Percentiles rank a stretch among this genome's conserved stretches.
Conservation (phyloP, 305 asterid genomes). For the Lippia alba region DNA sequence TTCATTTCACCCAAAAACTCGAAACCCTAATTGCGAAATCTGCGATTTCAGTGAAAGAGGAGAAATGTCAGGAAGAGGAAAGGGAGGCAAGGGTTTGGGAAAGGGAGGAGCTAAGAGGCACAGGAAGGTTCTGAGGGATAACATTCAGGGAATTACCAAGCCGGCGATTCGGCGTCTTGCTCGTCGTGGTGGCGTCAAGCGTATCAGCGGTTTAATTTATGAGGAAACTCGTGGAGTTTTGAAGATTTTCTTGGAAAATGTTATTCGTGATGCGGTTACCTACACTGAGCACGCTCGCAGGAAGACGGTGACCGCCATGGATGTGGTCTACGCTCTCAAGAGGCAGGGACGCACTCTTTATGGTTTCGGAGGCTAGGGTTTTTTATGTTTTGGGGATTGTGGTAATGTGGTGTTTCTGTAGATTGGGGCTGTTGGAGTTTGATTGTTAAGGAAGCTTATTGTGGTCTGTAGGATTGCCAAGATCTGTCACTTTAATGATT, state of each 20-base stretch:
- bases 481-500: conserved; percentile 4
- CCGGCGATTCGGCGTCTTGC: conserved; percentile 64
- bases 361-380: conserved; percentile 50
- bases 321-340: conserved; percentile 58
- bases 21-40: neutral
- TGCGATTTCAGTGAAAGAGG: neutral
- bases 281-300: conserved; percentile 57
- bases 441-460: neutral
- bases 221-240: conserved; percentile 56
- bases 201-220: conserved; percentile 54
- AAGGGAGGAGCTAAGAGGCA: conserved; percentile 67
- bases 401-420: conserved; percentile 18
- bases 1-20: neutral
- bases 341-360: conserved; percentile 60
- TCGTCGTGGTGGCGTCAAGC: conserved; percentile 65
- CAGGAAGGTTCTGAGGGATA: conserved; percentile 56
- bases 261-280: conserved; percentile 57
- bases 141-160: conserved; percentile 60
- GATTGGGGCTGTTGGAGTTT: conserved; percentile 20
- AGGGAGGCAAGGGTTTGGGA: conserved; percentile 67
- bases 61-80: conserved; percentile 59
- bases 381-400: neutral
- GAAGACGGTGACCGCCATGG: conserved; percentile 63
- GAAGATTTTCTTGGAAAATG: conserved; percentile 52
- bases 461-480: neutral